These are phyloP conservation scores for Davidsoniella neocaledoniae DNA, from an alignment of 2,329 filamentous ascomycete species.

Conservation along the genomic window DNA sequence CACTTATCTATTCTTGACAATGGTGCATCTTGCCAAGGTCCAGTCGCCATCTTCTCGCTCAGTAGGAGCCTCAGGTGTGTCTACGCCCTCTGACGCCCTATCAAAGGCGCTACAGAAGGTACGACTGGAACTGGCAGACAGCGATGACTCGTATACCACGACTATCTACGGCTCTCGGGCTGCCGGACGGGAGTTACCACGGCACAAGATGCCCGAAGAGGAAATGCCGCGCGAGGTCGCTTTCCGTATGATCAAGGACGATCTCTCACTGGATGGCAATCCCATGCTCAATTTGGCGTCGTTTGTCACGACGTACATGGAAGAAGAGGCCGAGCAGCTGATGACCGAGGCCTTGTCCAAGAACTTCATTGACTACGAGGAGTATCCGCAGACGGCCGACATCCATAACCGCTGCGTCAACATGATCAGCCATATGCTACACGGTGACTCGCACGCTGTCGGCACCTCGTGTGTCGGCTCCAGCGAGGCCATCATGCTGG, in stretches of 20 bases:
- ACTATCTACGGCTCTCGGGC: slow-evolving; percentile 82
- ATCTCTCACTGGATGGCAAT: slow-evolving; percentile 79
- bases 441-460: slow-evolving; percentile 52
- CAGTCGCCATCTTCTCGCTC: slow-evolving; percentile 15
- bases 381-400: slow-evolving; percentile 65
- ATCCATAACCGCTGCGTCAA: slow-evolving; percentile 85
- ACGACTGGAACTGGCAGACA: slow-evolving; percentile 31
- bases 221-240: slow-evolving; percentile 88
- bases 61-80: background rate
- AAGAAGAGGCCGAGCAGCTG: slow-evolving; percentile 88
- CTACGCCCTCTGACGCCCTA: slow-evolving; percentile 16
- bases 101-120: slow-evolving; percentile 25
- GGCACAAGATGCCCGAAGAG: slow-evolving; percentile 68
- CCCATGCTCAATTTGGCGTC: slow-evolving; percentile 77
- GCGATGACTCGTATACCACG: slow-evolving; percentile 46
- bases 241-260: slow-evolving; percentile 95
- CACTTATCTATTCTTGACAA: slow-evolving; percentile 15
- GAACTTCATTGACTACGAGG: slow-evolving; percentile 87
- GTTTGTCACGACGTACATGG: slow-evolving; percentile 96
- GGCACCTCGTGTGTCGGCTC: slow-evolving; percentile 81
- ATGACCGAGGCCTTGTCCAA: slow-evolving; percentile 87
- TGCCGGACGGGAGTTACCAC: slow-evolving; percentile 64
- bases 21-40: slow-evolving; percentile 34
- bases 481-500: slow-evolving; percentile 76
- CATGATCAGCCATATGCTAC: slow-evolving; percentile 82